phyloP scores from a whole-genome alignment of 106 monocot species.

The Dactylorhiza incarnata region DNA sequence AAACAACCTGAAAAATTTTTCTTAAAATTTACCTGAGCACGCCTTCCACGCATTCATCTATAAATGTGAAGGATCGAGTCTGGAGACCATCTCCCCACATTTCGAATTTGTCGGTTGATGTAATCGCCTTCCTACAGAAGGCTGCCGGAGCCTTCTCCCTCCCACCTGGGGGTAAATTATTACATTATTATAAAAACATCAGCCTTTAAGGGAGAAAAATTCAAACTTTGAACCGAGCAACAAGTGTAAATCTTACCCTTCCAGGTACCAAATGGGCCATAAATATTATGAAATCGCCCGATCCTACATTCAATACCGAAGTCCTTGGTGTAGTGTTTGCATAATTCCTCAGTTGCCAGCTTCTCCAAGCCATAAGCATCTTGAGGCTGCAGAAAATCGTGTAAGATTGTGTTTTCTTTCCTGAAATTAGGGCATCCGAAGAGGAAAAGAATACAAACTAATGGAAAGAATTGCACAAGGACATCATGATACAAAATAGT shows the following conservation, averaged over 20 bases:
- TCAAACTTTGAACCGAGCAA: neutral
- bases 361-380: slow-evolving; percentile 95
- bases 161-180: slow-evolving; percentile 37
- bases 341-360: slow-evolving; percentile 78
- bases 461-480: too few relatives aligned
- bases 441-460: too few relatives aligned
- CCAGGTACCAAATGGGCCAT: slow-evolving; percentile 92
- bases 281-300: slow-evolving; percentile 84
- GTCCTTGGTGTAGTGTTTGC: slow-evolving; percentile 87
- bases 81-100: slow-evolving; percentile 97
- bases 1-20: neutral
- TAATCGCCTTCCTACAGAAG: slow-evolving; percentile 74
- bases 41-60: slow-evolving; percentile 92
- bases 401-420: too few relatives aligned
- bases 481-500: too few relatives aligned
- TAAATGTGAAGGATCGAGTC: slow-evolving; percentile 89
- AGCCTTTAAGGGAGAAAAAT: neutral
- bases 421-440: too few relatives aligned
- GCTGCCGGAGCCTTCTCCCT: slow-evolving; percentile 95
- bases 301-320: slow-evolving; percentile 85
- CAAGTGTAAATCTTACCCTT: slow-evolving; percentile 33
- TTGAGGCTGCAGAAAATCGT: slow-evolving; percentile 49
- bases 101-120: slow-evolving; percentile 77
- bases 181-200: neutral
- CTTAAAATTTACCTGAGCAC: slow-evolving; percentile 51